Evolutionary conservation across 768 basidiomycete species (phyloP).

Genomic region (Panellus pusillus): DNA sequence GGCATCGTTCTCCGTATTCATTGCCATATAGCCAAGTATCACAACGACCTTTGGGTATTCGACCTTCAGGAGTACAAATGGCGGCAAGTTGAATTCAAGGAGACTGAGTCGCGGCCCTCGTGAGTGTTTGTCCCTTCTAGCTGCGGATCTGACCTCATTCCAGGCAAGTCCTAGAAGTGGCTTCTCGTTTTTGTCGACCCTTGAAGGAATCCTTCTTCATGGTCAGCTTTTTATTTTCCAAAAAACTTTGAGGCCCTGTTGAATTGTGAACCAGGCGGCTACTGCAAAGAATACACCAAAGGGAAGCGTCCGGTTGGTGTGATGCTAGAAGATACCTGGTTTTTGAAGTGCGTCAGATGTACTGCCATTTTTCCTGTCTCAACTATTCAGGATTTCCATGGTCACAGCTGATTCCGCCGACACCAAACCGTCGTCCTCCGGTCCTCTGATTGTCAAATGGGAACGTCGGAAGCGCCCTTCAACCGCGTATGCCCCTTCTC

Average conservation of each 20-base stretch:
- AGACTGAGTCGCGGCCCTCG: constrained; percentile 74
- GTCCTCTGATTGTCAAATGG: constrained; percentile 71
- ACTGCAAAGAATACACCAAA: constrained; percentile 87
- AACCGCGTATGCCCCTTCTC: constrained; percentile 67
- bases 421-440: constrained; percentile 42
- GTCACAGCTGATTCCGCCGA: constrained; percentile 25
- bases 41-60: constrained; percentile 84
- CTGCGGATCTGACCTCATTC: neutral
- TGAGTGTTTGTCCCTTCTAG: constrained; percentile 33
- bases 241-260: neutral
- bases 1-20: neutral
- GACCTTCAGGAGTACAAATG: constrained; percentile 87
- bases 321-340: constrained; percentile 91
- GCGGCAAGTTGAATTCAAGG: constrained; percentile 73
- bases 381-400: constrained; percentile 17
- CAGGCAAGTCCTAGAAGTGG: constrained; percentile 66
- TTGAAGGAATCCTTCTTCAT: constrained; percentile 79
- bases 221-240: constrained; percentile 41
- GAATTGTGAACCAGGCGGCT: constrained; percentile 58
- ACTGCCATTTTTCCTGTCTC: neutral
- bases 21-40: constrained; percentile 60
- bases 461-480: constrained; percentile 74
- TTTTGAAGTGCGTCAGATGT: constrained; percentile 58
- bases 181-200: constrained; percentile 77
- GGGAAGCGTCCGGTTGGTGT: constrained; percentile 83